These are phyloP conservation scores for Dacryopinax primogenitus DNA, from an alignment of 768 basidiomycete genomes.

Conservation along the genomic window DNA sequence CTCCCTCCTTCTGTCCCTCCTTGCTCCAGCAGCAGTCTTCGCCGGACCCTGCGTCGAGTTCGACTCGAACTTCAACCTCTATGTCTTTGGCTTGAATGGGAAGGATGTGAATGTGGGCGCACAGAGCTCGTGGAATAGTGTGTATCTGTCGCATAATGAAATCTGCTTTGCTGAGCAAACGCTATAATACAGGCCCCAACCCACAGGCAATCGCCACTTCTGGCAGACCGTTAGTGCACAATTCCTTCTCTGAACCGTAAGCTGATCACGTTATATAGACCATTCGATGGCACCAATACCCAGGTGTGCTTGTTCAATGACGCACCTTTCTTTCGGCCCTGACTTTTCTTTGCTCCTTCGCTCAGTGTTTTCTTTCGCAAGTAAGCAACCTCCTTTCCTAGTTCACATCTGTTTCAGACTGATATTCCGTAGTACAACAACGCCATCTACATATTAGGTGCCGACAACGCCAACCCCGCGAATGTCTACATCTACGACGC, in stretches of 20 bases:
- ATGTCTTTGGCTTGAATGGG: slow-evolving; percentile 70
- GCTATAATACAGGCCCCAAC: slow-evolving; percentile 30
- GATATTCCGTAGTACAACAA: slow-evolving; percentile 50
- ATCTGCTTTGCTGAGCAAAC: neutral
- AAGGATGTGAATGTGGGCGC: slow-evolving; percentile 75
- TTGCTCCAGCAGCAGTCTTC: slow-evolving; percentile 19
- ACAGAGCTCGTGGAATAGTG: slow-evolving; percentile 54
- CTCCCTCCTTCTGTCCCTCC: slow-evolving; percentile 17
- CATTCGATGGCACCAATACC: slow-evolving; percentile 50
- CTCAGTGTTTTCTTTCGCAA: slow-evolving; percentile 26
- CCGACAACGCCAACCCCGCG: slow-evolving; percentile 54
- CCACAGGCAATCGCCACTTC: slow-evolving; percentile 56
- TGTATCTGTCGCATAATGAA: slow-evolving; percentile 14
- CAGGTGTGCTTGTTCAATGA: slow-evolving; percentile 33
- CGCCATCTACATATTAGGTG: slow-evolving; percentile 72
- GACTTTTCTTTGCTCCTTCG: slow-evolving; percentile 24
- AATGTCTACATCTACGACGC: slow-evolving; percentile 74
- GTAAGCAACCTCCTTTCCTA: slow-evolving; percentile 8
- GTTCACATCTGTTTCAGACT: neutral
- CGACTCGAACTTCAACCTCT: slow-evolving; percentile 68
- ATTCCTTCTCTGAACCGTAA: neutral
- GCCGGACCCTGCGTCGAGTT: slow-evolving; percentile 58
- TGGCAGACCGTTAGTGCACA: slow-evolving; percentile 57
- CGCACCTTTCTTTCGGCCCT: neutral
- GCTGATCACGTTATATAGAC: slow-evolving; percentile 28